Percentiles rank a stretch among this genome's conserved stretches.
Conservation (phyloP, 192 early-diverging fungal genomes). For the Linnemannia elongata region DNA sequence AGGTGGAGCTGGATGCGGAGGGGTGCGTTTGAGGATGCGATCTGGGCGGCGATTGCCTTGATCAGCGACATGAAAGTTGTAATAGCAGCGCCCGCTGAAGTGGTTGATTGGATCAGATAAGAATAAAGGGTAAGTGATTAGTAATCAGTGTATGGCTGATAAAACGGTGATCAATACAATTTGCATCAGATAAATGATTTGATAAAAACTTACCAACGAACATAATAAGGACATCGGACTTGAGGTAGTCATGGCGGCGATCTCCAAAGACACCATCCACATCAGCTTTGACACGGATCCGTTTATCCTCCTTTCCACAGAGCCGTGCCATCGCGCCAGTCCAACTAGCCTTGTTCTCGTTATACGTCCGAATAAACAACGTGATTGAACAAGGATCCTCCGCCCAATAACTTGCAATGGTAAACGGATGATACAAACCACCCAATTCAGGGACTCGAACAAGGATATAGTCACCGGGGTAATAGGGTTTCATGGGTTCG, state of each 20-base stretch:
- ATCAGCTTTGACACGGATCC: conserved; percentile 27
- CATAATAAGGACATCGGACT: conserved; percentile 42
- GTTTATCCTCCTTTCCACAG: conserved; percentile 45
- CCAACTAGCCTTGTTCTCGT: conserved; percentile 37
- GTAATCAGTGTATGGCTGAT: background rate
- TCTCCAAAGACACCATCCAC: conserved; percentile 56
- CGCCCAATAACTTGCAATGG: conserved; percentile 49
- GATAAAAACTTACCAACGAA: conserved; percentile 44
- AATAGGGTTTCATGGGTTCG: conserved; percentile 57
- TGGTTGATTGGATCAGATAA: background rate
- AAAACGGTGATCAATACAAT: background rate
- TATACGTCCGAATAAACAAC: conserved; percentile 41
- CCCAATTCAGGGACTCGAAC: conserved; percentile 47
- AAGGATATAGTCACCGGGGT: conserved; percentile 53
- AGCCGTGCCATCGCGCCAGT: conserved; percentile 29
- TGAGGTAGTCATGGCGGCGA: conserved; percentile 52
- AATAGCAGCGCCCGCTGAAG: conserved; percentile 48
- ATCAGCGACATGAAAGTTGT: conserved; percentile 52
- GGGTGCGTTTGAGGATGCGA: conserved; percentile 34
- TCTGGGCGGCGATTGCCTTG: conserved; percentile 53
- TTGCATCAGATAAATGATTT: background rate
- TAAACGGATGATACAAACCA: conserved; percentile 42
- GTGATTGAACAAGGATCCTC: conserved; percentile 43
- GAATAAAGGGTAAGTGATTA: background rate
- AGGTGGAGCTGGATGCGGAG: conserved; percentile 43